phyloP scores from a whole-genome alignment of 495 filamentous ascomycete genomes.

The Trypethelium eluteriae region DNA sequence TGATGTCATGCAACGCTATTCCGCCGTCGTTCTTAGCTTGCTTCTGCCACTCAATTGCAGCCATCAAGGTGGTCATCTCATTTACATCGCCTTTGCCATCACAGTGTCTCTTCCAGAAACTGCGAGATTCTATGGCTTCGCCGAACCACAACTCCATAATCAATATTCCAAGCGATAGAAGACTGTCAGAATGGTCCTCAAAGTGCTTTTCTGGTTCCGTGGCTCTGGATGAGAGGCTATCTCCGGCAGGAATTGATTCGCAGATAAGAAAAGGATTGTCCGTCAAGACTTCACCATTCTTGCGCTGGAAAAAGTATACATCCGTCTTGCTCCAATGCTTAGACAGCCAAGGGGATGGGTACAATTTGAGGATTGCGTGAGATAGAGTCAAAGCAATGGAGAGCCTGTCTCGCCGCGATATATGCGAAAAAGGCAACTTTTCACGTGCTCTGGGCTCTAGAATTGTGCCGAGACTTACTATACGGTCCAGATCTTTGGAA shows the following conservation, averaged over 20 bases:
- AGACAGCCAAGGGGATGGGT: neutral
- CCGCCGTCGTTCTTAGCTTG: neutral
- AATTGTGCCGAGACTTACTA: neutral
- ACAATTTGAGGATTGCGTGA: conserved; percentile 6
- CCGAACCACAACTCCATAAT: conserved; percentile 1
- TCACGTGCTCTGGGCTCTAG: conserved; percentile 1
- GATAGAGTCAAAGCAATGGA: conserved; percentile 5
- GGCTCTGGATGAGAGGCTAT: neutral
- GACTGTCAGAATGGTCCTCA: neutral
- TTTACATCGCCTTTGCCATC: neutral
- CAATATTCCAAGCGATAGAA: conserved; percentile 3
- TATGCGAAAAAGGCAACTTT: conserved; percentile 5
- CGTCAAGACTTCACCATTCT: neutral
- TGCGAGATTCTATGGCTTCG: conserved; percentile 4
- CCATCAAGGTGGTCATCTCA: neutral
- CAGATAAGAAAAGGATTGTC: conserved; percentile 3
- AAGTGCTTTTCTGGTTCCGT: neutral
- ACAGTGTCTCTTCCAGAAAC: conserved; percentile 4
- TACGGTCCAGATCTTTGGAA: neutral
- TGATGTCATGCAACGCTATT: conserved; percentile 10
- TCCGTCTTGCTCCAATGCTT: neutral
- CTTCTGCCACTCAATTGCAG: conserved; percentile 5
- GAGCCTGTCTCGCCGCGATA: neutral
- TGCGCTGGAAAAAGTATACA: neutral
- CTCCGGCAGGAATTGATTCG: neutral